Conservation (phyloP, 805 yeast genomes). For the Spathaspora girioi region DNA sequence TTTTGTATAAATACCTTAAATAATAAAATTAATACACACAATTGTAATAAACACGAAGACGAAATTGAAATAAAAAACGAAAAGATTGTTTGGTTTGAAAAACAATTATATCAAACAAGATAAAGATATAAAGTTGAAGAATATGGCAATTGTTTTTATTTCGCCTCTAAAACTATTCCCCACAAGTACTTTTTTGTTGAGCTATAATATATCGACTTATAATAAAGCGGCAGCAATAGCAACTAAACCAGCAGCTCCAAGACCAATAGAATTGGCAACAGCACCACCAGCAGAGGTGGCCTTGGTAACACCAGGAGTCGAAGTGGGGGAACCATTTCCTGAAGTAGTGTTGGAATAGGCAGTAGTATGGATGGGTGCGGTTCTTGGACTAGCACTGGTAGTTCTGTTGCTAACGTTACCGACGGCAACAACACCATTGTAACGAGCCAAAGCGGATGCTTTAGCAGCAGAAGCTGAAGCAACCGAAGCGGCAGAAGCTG, state of each 20-base stretch:
- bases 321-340: conserved; percentile 4
- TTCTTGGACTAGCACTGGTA: conserved; percentile 6
- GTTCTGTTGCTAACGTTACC: conserved; percentile 7
- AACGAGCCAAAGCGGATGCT: conserved; percentile 9
- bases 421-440: conserved; percentile 9
- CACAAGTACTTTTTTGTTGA: neutral
- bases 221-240: conserved; percentile 20
- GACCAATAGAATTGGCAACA: conserved; percentile 12
- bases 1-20: neutral
- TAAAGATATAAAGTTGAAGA: neutral
- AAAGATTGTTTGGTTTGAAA: neutral
- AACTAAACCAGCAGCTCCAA: conserved; percentile 19
- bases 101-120: neutral
- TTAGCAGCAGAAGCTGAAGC: conserved; percentile 14
- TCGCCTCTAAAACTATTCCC: neutral
- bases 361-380: conserved; percentile 8
- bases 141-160: neutral
- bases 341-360: conserved; percentile 6
- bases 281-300: conserved; percentile 9
- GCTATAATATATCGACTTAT: neutral
- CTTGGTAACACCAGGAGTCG: conserved; percentile 5
- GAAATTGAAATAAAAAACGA: neutral
- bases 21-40: neutral
- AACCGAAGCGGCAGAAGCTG: conserved; percentile 13
- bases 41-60: neutral